phyloP scores from a whole-genome alignment of 768 basidiomycete species.

The Boletus huronensis region DNA sequence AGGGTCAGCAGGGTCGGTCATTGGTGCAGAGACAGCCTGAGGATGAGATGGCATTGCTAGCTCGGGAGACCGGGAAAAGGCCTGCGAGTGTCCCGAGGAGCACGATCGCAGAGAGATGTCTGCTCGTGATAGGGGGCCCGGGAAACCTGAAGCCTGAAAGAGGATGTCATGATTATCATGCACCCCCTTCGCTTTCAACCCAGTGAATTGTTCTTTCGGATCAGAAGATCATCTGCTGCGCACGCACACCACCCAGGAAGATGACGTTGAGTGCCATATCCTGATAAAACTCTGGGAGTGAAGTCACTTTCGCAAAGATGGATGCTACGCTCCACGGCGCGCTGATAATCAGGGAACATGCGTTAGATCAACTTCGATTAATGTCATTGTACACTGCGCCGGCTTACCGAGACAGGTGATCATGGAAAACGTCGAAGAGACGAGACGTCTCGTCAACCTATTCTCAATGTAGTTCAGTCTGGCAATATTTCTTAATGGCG shows the following conservation, averaged over 20 bases:
- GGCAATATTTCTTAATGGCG: background rate
- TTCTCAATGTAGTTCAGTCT: background rate
- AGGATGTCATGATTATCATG: background rate
- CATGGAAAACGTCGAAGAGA: background rate
- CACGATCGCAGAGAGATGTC: background rate
- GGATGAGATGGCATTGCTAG: background rate
- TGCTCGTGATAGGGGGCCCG: background rate
- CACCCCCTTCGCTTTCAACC: background rate
- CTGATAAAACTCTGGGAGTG: background rate
- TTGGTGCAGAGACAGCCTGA: slow-evolving; percentile 37
- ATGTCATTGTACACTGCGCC: background rate
- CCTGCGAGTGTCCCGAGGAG: background rate
- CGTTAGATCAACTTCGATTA: background rate
- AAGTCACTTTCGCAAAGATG: background rate
- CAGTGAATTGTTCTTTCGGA: too few relatives aligned
- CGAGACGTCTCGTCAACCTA: background rate
- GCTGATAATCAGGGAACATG: background rate
- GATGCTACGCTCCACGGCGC: background rate
- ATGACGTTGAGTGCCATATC: background rate
- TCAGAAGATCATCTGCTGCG: background rate
- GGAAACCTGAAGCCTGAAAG: background rate
- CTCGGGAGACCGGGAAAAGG: background rate
- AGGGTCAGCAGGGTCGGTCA: slow-evolving; percentile 42
- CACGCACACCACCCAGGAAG: too few relatives aligned
- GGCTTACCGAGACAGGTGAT: background rate